Conservation (phyloP, 1,139 yeast genomes). For the Magnusiomyces tetraspermus region DNA sequence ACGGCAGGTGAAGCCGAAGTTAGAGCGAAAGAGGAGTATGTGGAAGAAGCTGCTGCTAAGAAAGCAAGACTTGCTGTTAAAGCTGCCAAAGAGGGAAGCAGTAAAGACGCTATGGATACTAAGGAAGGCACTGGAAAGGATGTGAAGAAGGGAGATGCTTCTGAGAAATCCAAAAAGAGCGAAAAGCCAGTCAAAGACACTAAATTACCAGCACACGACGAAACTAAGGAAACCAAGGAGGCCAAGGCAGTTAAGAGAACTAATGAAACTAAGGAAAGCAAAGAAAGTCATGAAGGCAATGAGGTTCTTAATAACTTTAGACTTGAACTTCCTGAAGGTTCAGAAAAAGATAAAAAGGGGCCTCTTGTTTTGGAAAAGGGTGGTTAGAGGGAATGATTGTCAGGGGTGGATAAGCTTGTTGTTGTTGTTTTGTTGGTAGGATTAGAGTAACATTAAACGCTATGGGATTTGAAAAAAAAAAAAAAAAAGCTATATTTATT, state of each 20-base stretch:
- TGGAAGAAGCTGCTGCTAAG: neutral
- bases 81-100: too few relatives aligned
- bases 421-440: neutral
- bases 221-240: conserved; percentile 4
- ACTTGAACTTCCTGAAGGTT: neutral
- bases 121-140: neutral
- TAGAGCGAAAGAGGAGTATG: neutral
- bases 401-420: too few relatives aligned
- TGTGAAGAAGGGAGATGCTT: neutral
- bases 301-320: neutral
- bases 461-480: too few relatives aligned
- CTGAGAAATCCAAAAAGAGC: neutral
- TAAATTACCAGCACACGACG: neutral
- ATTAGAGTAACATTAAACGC: neutral
- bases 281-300: conserved; percentile 2
- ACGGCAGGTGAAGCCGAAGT: conserved; percentile 25
- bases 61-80: neutral
- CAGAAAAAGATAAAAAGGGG: neutral
- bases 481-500: too few relatives aligned
- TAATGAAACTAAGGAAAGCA: conserved; percentile 10
- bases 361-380: neutral
- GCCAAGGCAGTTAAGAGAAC: conserved; percentile 2
- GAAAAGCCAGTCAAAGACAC: neutral
- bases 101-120: too few relatives aligned
- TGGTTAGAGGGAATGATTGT: neutral